Base-by-base conservation (phyloP, 164 flowering plant species). In the Magnolia sinica region DNA sequence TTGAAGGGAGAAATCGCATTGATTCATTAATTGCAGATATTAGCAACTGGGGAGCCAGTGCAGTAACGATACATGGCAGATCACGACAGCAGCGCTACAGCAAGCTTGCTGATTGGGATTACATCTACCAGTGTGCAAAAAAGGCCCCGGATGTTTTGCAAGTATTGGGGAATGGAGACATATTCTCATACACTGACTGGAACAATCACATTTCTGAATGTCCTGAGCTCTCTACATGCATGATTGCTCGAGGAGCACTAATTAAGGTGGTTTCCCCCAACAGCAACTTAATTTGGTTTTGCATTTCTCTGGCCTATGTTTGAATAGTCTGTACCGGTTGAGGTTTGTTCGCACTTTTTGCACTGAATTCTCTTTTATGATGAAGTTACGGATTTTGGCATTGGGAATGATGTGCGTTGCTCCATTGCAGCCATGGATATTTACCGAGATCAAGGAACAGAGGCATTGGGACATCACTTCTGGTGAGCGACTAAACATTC, bases 401-500 rank as follows among this genome's bases (percentile, higher is more conserved):
- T 66, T 8, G 13, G 63, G 67, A 55, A 22, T 72, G 72, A 77
- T 31, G n/a, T 70, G 61, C 29, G 4, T 29, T 79, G 13, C 45
- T 5, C 45, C 2, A 4, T 76, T 81, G 83, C 90, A 95, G 99
- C 99, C 99, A 58, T 96, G 99, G 99, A 74, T 96, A 77, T 96
- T 96, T 80, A 94, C 97, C 77, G 99, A 96, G 87, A 89, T 96
- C 52, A 96, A 96, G 82, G 99, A 96, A 79, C 97, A 94, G 80
- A 88, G 97, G 82, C 93, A 96, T 75, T 96, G 99, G 99, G 99
- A 96, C 83, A 96, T 96, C 82, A 89, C 86, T 77, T 92, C 99
- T 51, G 90, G 89, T 67, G 98, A 96, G 79, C 84, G 98, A 37
- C 68, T 94, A n/a, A 74, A 87, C 71, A 89, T 96, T 72, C 73